Evolutionary conservation across 306 rosid species (phyloP).

Genomic region (Sphenostylis stenocarpa): DNA sequence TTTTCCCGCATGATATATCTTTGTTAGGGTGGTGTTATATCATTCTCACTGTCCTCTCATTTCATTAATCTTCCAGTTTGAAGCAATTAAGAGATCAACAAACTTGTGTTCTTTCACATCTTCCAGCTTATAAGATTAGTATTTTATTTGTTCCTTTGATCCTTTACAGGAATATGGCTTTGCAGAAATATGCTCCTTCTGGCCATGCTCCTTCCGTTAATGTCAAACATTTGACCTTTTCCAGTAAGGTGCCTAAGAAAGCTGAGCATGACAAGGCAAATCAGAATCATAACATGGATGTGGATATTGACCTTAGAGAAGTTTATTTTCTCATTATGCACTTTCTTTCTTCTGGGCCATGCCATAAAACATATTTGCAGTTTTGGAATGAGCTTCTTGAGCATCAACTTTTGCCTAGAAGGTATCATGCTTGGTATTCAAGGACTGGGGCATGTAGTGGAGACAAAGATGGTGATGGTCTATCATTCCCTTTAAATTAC

Average conservation of each 20-base stretch:
- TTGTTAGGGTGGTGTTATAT: background rate
- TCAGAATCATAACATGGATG: constrained; percentile 55
- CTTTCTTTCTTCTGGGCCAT: constrained; percentile 95
- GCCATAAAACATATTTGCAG: constrained; percentile 71
- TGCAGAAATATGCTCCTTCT: constrained; percentile 70
- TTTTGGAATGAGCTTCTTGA: constrained; percentile 91
- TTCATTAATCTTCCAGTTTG: background rate
- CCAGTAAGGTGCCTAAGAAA: constrained; percentile 54
- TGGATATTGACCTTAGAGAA: constrained; percentile 83
- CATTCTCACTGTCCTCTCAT: background rate
- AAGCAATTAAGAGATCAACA: background rate
- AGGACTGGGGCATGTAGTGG: constrained; percentile 68
- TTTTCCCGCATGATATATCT: too few species aligned
- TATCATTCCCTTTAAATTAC: constrained; percentile 82
- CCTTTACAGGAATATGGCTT: constrained; percentile 77
- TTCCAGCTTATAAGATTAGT: background rate
- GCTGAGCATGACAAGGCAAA: constrained; percentile 46
- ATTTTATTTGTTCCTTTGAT: constrained; percentile 32
- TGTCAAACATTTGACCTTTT: constrained; percentile 61
- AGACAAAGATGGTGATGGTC: constrained; percentile 74
- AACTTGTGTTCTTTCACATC: too few species aligned
- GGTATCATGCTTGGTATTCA: constrained; percentile 97
- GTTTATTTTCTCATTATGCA: constrained; percentile 96
- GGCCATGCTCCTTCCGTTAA: constrained; percentile 63
- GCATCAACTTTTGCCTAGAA: constrained; percentile 92